These are phyloP conservation scores for Auricularia heimuer DNA, from an alignment of 768 basidiomycete species.

Conservation along the genomic window DNA sequence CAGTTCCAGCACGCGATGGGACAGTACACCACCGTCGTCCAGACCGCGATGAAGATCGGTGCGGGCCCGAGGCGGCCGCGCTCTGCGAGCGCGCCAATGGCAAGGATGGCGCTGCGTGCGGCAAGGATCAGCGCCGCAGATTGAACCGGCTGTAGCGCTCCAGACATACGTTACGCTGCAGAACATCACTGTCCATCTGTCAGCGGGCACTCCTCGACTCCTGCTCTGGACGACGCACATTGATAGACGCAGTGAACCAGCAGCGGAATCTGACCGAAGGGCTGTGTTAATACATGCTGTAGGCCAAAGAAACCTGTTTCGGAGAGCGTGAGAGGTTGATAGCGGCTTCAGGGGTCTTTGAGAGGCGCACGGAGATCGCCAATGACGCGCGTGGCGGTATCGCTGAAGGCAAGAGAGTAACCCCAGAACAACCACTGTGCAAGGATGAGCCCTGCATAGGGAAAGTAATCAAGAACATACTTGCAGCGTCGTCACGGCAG, in stretches of 20 bases:
- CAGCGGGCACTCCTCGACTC: neutral
- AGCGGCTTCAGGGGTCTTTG: neutral
- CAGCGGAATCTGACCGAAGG: constrained; percentile 64
- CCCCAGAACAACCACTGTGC: constrained; percentile 80
- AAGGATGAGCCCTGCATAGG: constrained; percentile 13
- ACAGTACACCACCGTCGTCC: constrained; percentile 83
- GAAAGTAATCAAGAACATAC: constrained; percentile 19
- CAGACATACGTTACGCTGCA: neutral
- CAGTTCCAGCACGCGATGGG: constrained; percentile 83
- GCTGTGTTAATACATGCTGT: constrained; percentile 54
- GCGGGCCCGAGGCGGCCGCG: constrained; percentile 76
- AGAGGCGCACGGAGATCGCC: constrained; percentile 46
- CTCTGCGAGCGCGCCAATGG: constrained; percentile 53
- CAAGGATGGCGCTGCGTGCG: constrained; percentile 2
- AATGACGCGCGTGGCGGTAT: constrained; percentile 64
- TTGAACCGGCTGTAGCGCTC: neutral
- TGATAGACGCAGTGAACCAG: constrained; percentile 81
- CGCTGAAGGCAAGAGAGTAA: constrained; percentile 69
- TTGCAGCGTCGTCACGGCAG: constrained; percentile 20
- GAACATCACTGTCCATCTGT: neutral
- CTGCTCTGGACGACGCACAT: constrained; percentile 14
- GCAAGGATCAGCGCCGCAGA: constrained; percentile 12
- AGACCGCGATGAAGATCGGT: constrained; percentile 71
- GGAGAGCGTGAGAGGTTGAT: neutral
- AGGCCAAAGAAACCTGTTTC: constrained; percentile 55